phyloP scores from a whole-genome alignment of 768 basidiomycete genomes.

The Boletus speciosus region DNA sequence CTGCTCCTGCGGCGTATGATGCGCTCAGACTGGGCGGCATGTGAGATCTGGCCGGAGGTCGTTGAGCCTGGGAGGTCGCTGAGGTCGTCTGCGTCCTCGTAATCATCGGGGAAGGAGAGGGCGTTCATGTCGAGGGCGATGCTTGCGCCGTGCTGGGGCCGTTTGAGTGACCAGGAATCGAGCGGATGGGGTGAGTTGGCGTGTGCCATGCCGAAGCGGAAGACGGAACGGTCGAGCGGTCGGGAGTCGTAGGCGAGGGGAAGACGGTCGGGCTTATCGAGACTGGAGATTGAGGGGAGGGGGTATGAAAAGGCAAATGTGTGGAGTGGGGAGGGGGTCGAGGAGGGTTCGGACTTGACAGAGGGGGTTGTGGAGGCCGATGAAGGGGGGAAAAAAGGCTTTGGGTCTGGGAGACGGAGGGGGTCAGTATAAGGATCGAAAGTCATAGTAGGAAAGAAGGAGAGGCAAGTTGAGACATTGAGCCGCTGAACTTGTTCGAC shows the following conservation, averaged over 20 bases:
- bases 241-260: neutral
- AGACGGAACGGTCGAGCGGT: slow-evolving; percentile 4
- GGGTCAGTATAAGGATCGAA: slow-evolving; percentile 23
- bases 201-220: slow-evolving; percentile 30
- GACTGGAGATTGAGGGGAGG: neutral
- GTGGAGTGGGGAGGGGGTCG: slow-evolving; percentile 20
- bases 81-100: slow-evolving; percentile 58
- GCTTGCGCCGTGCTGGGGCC: slow-evolving; percentile 8
- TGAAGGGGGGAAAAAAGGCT: neutral
- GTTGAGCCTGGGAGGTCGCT: slow-evolving; percentile 38
- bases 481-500: neutral
- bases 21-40: slow-evolving; percentile 38
- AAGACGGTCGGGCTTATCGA: neutral
- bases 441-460: slow-evolving; percentile 12
- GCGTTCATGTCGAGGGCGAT: slow-evolving; percentile 25
- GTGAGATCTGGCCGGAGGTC: slow-evolving; percentile 20
- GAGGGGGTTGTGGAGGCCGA: slow-evolving; percentile 15
- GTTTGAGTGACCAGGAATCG: slow-evolving; percentile 27
- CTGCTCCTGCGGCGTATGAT: slow-evolving; percentile 69
- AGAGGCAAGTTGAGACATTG: neutral
- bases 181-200: neutral
- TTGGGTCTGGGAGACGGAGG: slow-evolving; percentile 13
- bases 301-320: slow-evolving; percentile 26
- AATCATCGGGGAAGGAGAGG: slow-evolving; percentile 57
- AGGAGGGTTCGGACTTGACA: slow-evolving; percentile 30